Base-by-base conservation (phyloP, 2,329 filamentous ascomycete genomes). In the Cercospora berteroae region DNA sequence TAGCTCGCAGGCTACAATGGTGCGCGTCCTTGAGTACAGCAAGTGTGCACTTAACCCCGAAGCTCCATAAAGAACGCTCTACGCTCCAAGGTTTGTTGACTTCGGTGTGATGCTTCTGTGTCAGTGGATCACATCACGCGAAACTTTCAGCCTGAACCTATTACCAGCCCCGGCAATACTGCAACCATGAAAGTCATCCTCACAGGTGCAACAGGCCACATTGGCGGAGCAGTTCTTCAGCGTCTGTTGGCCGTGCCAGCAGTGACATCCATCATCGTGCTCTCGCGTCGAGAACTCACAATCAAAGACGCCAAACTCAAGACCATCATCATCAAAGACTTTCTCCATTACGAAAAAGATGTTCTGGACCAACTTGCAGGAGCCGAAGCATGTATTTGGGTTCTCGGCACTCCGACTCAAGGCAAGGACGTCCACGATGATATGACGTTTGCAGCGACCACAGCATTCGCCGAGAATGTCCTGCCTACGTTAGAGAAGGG, bases 121-220 rank as follows among this genome's bases (percentile, higher is more conserved):
- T 9, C 36, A 42, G 36, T n/a, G 20, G 23, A 16, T n/a, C 48
- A 27, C 12, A 55, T 27, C 13, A 25, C 10, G 16, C 48, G 16
- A 27, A 58, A 36, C 29, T 20, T 36, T 58, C 31, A 58, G 55
- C 27, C 55, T 58, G n/a, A 36, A 58, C n/a, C 31, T 36, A 18
- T 8, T 18, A 31, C 55, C 55, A 23, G 1, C 18, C 55, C 31
- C 6, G 6, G 5, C 25, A 67, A 10, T 16, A 2, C 48, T n/a
- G 7, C 23, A 27, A 67, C 20, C 31, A 88, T 88, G 85, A 87
- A 88, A 74, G 77, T 88, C 71, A 84, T 89, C 64, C 76, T 89
- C 25, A 82, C 84, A 3, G 86, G 86, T 33, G 80, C 79, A 16
- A 88, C 85, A 13, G 86, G 87, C 66, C 81, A 81, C 70, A 82